Conservation (phyloP, 202 grass and related monocot species). For the Dendrocalamus latiflorus region DNA sequence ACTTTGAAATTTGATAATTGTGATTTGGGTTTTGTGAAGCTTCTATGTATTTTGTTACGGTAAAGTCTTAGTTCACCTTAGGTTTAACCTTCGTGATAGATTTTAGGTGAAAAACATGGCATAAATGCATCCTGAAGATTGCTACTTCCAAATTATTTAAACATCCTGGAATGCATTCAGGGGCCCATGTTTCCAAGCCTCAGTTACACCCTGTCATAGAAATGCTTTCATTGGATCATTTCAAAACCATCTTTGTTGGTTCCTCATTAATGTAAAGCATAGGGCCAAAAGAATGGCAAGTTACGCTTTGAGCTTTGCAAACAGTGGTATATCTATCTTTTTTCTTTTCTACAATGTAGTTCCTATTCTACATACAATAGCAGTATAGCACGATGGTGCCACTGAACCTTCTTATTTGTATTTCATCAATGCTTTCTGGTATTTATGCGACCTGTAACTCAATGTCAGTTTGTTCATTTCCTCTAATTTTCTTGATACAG, state of each 20-base stretch:
- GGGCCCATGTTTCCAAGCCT: background rate
- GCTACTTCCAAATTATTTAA: background rate
- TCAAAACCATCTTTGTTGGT: background rate
- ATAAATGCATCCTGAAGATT: background rate
- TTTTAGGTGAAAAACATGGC: background rate
- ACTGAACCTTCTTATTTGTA: background rate
- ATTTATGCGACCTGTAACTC: background rate
- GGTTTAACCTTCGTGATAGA: background rate
- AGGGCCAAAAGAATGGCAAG: background rate
- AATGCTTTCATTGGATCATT: background rate
- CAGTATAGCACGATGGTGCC: background rate
- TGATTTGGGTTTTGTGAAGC: background rate
- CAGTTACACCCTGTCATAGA: background rate
- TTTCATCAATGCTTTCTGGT: constrained; percentile 2
- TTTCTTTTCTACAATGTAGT: background rate
- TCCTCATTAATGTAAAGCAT: background rate
- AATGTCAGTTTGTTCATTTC: background rate
- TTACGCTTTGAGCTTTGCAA: constrained; percentile 3
- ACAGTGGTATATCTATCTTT: background rate
- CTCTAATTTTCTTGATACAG: background rate
- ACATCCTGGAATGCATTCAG: background rate
- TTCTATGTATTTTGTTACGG: background rate
- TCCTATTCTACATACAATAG: background rate
- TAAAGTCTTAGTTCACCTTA: background rate
- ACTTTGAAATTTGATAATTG: background rate